Percentiles rank a stretch among this genome's conserved stretches.
These are phyloP conservation scores for Xylaria cubensis DNA, from an alignment of 495 filamentous ascomycete genomes.

Conservation along the genomic window DNA sequence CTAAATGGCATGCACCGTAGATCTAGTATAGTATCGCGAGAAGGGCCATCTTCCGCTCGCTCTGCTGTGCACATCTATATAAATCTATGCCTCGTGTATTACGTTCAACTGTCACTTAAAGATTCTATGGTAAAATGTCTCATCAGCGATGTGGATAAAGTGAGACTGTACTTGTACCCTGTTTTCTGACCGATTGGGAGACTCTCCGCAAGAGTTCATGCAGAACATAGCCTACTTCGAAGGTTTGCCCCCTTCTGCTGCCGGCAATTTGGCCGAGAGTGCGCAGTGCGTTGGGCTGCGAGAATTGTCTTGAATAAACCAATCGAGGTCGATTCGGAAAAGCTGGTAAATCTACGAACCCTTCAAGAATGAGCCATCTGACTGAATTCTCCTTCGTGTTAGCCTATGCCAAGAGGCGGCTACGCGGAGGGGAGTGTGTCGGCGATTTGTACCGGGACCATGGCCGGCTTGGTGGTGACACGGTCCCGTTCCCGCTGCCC, in stretches of 20 bases:
- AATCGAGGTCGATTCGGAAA: not conserved
- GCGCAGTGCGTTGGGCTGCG: not conserved
- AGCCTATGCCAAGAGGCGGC: conserved; percentile 14
- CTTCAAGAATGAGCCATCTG: conserved; percentile 20
- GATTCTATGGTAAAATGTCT: not conserved
- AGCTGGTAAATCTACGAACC: not conserved
- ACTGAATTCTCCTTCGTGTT: conserved; percentile 27
- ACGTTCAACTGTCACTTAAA: not conserved
- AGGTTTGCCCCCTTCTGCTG: not conserved
- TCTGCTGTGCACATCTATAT: not conserved
- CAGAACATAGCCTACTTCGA: not conserved
- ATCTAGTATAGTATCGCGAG: not conserved
- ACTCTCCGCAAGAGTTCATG: not conserved
- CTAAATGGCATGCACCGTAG: not conserved
- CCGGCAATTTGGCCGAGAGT: not conserved
- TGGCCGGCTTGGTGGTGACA: conserved; percentile 12
- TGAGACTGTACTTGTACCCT: not conserved
- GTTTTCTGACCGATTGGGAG: not conserved
- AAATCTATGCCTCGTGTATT: not conserved
- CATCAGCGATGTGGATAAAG: not conserved
- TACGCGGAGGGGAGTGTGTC: conserved; percentile 24
- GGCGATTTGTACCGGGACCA: not conserved
- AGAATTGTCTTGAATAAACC: not conserved
- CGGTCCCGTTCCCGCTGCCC: conserved; percentile 27
- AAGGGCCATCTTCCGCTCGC: not conserved